A percentile compares a stretch with the other conserved stretches of the same genome.
Evolutionary conservation across 1,284 basidiomycete species (phyloP).

Genomic region (Mycena sp.): DNA sequence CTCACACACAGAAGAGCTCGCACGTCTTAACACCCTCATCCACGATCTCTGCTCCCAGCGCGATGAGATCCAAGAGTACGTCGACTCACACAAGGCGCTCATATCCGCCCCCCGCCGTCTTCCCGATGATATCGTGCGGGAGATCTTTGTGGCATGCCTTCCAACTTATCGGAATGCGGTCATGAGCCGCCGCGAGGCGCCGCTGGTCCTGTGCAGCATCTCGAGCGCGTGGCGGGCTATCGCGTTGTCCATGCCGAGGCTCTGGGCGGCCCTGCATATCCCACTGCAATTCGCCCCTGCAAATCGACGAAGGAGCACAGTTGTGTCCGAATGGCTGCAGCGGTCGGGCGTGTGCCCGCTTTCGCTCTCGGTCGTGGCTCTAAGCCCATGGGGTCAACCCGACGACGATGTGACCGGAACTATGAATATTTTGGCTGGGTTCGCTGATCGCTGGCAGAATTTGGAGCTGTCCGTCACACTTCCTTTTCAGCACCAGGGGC

Average conservation of each 20-base stretch:
- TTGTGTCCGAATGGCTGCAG: not conserved
- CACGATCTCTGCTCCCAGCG: not conserved
- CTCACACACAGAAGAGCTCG: not conserved
- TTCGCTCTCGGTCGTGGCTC: not conserved
- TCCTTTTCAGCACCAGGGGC: too few species aligned
- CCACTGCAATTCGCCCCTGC: not conserved
- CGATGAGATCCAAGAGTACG: not conserved
- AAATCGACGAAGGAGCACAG: not conserved
- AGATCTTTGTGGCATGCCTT: slow-evolving; percentile 29
- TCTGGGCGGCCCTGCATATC: slow-evolving; percentile 5
- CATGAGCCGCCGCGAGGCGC: slow-evolving; percentile 23
- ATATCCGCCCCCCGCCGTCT: slow-evolving; percentile 5
- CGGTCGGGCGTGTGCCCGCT: not conserved
- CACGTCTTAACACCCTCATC: slow-evolving; percentile 1
- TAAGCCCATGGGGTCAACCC: too few species aligned
- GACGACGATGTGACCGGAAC: too few species aligned
- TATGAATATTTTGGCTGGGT: too few species aligned
- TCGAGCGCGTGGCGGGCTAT: slow-evolving; percentile 26
- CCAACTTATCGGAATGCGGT: slow-evolving; percentile 18
- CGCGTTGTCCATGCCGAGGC: not conserved
- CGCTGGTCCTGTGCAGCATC: slow-evolving; percentile 24
- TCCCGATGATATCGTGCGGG: slow-evolving; percentile 20
- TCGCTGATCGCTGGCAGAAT: too few species aligned
- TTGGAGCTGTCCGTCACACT: too few species aligned
- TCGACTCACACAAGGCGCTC: not conserved